These are phyloP conservation scores for Microsporum canis DNA, from an alignment of 2,329 filamentous ascomycete genomes.

Conservation along the genomic window DNA sequence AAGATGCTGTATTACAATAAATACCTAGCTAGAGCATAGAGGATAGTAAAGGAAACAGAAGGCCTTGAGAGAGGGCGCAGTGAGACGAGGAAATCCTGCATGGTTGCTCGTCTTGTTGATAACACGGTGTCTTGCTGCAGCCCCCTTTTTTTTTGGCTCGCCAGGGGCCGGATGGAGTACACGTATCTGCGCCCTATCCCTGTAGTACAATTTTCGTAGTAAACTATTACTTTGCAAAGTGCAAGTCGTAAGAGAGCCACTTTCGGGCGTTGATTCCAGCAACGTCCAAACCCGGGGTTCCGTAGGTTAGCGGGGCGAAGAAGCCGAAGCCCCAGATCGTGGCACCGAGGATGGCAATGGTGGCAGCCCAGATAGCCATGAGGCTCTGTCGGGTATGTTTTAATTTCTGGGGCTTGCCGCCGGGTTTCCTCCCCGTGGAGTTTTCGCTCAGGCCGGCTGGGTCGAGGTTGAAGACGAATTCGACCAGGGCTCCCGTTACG, in stretches of 20 bases:
- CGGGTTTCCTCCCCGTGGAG: slow-evolving; percentile 24
- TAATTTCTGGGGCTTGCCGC: slow-evolving; percentile 42
- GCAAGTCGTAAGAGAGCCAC: slow-evolving; percentile 93
- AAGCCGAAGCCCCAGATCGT: slow-evolving; percentile 75
- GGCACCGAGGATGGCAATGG: slow-evolving; percentile 54
- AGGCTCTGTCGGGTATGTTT: slow-evolving; percentile 70
- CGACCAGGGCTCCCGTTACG: slow-evolving; percentile 79
- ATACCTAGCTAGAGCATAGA: background rate
- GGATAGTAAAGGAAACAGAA: background rate
- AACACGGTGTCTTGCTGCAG: background rate
- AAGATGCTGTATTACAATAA: background rate
- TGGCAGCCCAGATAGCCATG: slow-evolving; percentile 66
- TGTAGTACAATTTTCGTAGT: background rate
- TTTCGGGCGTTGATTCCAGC: slow-evolving; percentile 71
- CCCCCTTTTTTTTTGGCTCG: no score
- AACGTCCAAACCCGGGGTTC: slow-evolving; percentile 74
- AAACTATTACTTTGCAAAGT: slow-evolving; percentile 79
- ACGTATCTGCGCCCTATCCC: background rate
- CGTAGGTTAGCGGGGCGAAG: slow-evolving; percentile 92
- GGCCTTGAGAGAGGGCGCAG: background rate
- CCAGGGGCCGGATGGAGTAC: no score
- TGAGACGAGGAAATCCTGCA: background rate
- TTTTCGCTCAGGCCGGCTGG: slow-evolving; percentile 43
- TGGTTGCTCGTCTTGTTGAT: background rate
- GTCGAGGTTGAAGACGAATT: slow-evolving; percentile 93